Percentiles rank a stretch among this genome's conserved stretches.
These are phyloP conservation scores for Globisporangium nagaii DNA, from an alignment of 352 stramenopile species.

Conservation along the genomic window DNA sequence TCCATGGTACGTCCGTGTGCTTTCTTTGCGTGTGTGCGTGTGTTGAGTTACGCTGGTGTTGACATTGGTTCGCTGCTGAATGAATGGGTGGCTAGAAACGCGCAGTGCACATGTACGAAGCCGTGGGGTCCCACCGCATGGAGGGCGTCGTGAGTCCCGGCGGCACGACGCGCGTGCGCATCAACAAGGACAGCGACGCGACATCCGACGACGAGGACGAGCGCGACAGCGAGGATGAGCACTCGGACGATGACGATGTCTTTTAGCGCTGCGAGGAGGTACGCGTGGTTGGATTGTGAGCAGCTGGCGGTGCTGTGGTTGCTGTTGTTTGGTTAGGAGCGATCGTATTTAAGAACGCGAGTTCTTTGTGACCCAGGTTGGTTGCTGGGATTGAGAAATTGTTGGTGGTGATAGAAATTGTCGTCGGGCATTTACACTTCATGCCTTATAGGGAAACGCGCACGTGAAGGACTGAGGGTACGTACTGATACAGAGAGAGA, in stretches of 20 bases:
- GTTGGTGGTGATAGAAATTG: background rate
- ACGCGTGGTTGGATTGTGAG: background rate
- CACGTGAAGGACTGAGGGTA: background rate
- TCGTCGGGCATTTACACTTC: background rate
- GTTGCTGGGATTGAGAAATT: background rate
- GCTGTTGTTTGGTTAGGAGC: background rate
- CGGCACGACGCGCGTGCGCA: constrained; percentile 51
- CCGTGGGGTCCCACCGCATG: constrained; percentile 37
- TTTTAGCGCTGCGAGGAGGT: constrained; percentile 1
- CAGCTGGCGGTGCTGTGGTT: no score
- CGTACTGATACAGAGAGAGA: background rate
- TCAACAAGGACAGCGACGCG: constrained; percentile 39
- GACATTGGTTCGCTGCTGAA: constrained; percentile 4
- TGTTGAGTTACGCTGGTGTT: background rate
- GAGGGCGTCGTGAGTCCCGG: constrained; percentile 53
- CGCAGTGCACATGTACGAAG: constrained; percentile 39
- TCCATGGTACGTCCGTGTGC: constrained; percentile 21
- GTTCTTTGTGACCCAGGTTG: background rate
- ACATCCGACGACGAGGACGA: constrained; percentile 35
- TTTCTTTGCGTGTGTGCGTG: background rate
- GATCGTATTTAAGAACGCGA: background rate
- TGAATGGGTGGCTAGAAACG: constrained; percentile 22
- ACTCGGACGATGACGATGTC: constrained; percentile 15
- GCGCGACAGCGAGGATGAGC: constrained; percentile 21
- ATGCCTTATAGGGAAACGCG: background rate